phyloP scores from a whole-genome alignment of 140 eudicot species.

The Anethum foeniculum region DNA sequence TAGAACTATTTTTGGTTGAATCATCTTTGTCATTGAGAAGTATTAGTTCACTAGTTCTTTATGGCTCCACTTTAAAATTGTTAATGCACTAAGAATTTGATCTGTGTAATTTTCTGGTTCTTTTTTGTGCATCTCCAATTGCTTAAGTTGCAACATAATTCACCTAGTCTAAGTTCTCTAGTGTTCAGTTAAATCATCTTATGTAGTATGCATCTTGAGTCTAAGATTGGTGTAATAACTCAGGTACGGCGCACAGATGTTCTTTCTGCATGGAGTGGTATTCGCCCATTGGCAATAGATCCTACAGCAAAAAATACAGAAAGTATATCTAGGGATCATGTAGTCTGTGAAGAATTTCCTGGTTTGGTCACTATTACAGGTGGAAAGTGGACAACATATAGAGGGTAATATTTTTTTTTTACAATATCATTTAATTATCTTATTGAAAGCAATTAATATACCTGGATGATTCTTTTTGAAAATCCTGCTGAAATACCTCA shows the following conservation, averaged over 20 bases:
- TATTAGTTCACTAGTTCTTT: not conserved
- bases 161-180: not conserved
- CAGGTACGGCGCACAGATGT: constrained; percentile 92
- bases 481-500: not conserved
- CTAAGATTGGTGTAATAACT: not conserved
- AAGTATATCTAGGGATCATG: constrained; percentile 91
- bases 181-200: not conserved
- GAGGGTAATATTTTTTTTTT: constrained; percentile 46
- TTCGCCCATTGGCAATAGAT: constrained; percentile 87
- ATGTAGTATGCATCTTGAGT: not conserved
- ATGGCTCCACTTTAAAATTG: not conserved
- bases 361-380: constrained; percentile 97
- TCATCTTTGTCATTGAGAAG: not conserved
- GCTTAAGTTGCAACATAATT: not conserved
- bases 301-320: constrained; percentile 88
- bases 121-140: not conserved
- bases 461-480: not conserved
- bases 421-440: not conserved
- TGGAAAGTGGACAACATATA: constrained; percentile 98
- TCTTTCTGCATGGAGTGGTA: constrained; percentile 99
- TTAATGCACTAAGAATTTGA: not conserved
- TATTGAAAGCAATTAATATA: not conserved
- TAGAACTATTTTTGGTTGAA: not conserved
- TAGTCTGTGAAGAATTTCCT: constrained; percentile 81
- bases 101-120: not conserved